Evolutionary conservation across 1,284 basidiomycete species (phyloP), one percentile per base, ranked within the genome.

Genomic region (Ustilago sp.): DNA sequence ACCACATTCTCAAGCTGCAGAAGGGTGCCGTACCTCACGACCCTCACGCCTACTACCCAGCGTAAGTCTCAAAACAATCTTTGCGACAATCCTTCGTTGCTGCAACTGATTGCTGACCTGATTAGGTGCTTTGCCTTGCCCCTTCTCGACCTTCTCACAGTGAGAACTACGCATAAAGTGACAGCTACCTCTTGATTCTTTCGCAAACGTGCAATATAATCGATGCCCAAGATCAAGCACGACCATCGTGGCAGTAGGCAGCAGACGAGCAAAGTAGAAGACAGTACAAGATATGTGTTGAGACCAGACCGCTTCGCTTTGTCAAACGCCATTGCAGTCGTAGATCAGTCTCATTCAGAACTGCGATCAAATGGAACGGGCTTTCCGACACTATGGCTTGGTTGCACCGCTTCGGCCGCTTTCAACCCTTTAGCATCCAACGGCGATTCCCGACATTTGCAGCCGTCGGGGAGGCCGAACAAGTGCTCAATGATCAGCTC

Each of bases 21-120:
- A 83, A 83, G 74, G 80, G 75, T 28, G 83, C 80, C n/a, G 74
- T 85, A 11, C 84, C 84, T 9, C 80, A 84, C 63, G 79, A 79
- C 74, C 76, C 76, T 50, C 66, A 77, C 36, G 80, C 79, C 8
- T 86, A 85, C 70, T 85, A 81, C 70, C 84, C 84, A 53, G 80
- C 80, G 77, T 77, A 74, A 59, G 79, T 80, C 31, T 9, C 11
- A 11, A n/a, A 17, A 48, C 17, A 11, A 48, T 13, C 15, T 38
- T 9, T 53, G 13, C 51, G 1, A 28, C 19, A 55, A 23, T 15
- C 23, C 54, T 38, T 15, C 9, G 23, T 15, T 13, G 17, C 36
- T 31, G 6, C 4, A 17, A 36, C 41, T 36, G 8, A n/a, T 38
- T n/a, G 38, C 63, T 63, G 39, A 59, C 43, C 50, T 12, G 32